Base-by-base conservation (phyloP, 1,284 basidiomycete genomes). In the Gymnopus androsaceus region DNA sequence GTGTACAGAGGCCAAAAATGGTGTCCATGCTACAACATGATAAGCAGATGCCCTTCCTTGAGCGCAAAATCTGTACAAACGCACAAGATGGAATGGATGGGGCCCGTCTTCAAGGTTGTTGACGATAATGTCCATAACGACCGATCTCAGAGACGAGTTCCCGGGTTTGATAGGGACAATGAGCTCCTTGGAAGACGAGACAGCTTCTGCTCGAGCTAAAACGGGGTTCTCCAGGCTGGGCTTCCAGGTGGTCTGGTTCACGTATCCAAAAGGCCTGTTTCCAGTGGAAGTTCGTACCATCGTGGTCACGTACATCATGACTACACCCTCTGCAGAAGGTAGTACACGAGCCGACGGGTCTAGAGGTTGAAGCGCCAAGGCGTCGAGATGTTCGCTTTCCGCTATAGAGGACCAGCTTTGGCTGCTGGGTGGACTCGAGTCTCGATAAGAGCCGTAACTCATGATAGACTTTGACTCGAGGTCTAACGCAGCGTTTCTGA, bases 1-100 rank as follows among this genome's bases (percentile, higher is more conserved):
- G 51, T 57, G 30, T 57, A 54, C 21, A 57, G 21, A 50, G 56
- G 56, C 56, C 56, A 57, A n/a, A 57, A 57, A 42, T 52, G 47
- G 38, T 57, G 56, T 19, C 51, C 51, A 19, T 57, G 56, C 51
- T 55, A 45, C 3, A 17, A 5, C 15, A 40, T 17, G 31, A 28
- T n/a, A 36, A n/a, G n/a, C 31, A 31, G n/a, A n/a, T n/a, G n/a
- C n/a, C n/a, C n/a, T n/a, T n/a, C n/a, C n/a, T 27, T 14, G 28
- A 28, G 40, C 34, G 3, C 17, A 15, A 12, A 36, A 17, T 12
- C 7, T 23, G n/a, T 28, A 30, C 4, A n/a, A 25, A 27, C 51
- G 31, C 11, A 50, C 46, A 17, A 49, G n/a, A 36, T 57, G 46
- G 12, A 57, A 54, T 8, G 56, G 56, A 54, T 57, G 56, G 23